Conservation (phyloP, 2,329 filamentous ascomycete genomes). For the Elsinoe australis region DNA sequence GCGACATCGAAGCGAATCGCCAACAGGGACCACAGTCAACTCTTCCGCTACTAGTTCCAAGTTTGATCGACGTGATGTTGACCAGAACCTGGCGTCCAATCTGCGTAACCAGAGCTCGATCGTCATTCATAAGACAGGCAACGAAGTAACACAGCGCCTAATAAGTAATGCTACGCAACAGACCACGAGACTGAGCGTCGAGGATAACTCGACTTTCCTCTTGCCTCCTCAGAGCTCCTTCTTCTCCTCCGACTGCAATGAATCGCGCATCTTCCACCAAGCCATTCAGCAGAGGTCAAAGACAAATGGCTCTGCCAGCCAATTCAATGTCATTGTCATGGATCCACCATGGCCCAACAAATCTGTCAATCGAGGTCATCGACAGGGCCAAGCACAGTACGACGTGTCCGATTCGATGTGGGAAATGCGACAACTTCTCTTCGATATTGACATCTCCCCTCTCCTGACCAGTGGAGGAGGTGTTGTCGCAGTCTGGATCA, state of each 20-base stretch:
- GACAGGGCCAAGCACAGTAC: slow-evolving; percentile 16
- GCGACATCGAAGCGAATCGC: too few relatives aligned
- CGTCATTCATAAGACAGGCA: too few relatives aligned
- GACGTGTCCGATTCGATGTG: slow-evolving; percentile 21
- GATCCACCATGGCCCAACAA: slow-evolving; percentile 79
- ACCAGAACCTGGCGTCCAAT: too few relatives aligned
- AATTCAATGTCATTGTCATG: slow-evolving; percentile 61
- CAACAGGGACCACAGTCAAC: too few relatives aligned
- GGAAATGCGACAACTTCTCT: slow-evolving; percentile 40
- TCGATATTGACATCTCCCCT: slow-evolving; percentile 42
- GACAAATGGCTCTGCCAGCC: slow-evolving; percentile 36
- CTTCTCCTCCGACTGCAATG: slow-evolving; percentile 42
- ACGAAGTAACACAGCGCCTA: background rate
- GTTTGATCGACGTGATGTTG: too few relatives aligned
- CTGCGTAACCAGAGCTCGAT: too few relatives aligned
- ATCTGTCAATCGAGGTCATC: slow-evolving; percentile 51
- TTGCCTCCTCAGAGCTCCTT: slow-evolving; percentile 45
- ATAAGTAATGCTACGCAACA: background rate
- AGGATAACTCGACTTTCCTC: slow-evolving; percentile 27
- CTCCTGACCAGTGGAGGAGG: slow-evolving; percentile 48
- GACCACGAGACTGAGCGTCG: background rate
- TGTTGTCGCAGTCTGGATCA: slow-evolving; percentile 67
- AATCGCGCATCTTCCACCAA: slow-evolving; percentile 31
- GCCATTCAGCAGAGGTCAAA: slow-evolving; percentile 32
- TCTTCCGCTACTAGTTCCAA: too few relatives aligned